These are phyloP conservation scores for Kazachstania kunashirensis DNA, from an alignment of 805 yeast genomes.

Conservation along the genomic window DNA sequence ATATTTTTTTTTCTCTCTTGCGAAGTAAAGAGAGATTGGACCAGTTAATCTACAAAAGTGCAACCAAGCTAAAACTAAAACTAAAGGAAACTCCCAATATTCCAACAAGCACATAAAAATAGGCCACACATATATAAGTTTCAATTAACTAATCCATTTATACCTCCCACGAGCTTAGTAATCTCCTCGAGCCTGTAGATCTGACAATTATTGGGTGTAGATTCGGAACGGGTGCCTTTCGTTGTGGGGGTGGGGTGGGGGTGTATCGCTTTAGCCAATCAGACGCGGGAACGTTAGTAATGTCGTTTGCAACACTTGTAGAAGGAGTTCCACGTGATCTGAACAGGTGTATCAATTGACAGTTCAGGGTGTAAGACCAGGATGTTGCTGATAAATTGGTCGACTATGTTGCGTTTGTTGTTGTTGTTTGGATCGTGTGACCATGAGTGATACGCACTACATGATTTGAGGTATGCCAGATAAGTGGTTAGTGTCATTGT, in stretches of 20 bases:
- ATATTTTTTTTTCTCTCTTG: too few species aligned
- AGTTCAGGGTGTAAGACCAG: conserved; percentile 24
- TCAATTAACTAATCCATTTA: too few species aligned
- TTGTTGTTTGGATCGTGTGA: conserved; percentile 27
- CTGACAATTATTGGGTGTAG: too few species aligned
- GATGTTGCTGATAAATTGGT: conserved; percentile 34
- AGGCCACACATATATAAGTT: too few species aligned
- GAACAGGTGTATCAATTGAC: conserved; percentile 7
- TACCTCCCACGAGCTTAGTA: too few species aligned
- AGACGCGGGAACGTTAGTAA: conserved; percentile 1
- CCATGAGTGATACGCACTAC: conserved; percentile 61
- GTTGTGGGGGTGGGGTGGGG: not conserved
- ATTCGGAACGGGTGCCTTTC: too few species aligned
- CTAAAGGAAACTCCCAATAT: too few species aligned
- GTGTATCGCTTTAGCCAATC: not conserved
- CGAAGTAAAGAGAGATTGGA: too few species aligned
- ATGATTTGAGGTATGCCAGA: conserved; percentile 50
- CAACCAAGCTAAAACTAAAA: too few species aligned
- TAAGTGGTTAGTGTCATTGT: conserved; percentile 38
- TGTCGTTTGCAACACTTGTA: conserved; percentile 18
- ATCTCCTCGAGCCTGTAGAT: too few species aligned
- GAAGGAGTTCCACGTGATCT: conserved; percentile 23
- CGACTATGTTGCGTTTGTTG: conserved; percentile 41
- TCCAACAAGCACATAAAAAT: too few species aligned
- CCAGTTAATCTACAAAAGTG: too few species aligned